Percentiles rank a stretch among this genome's conserved stretches.
Conservation (phyloP, 441 rosid species). For the Jatropha podagrica region DNA sequence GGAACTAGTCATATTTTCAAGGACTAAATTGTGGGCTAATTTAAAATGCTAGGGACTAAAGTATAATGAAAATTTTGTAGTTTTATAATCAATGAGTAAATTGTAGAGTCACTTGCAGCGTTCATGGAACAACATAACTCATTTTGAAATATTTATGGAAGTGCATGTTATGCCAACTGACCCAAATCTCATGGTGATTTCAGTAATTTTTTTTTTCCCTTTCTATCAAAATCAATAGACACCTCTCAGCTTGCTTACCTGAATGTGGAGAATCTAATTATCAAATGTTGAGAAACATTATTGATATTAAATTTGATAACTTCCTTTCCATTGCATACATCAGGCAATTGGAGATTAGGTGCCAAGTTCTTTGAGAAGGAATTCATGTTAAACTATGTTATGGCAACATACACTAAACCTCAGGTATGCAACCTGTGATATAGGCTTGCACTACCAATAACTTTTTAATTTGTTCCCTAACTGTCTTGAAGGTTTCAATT, state of each 20-base stretch:
- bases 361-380: constrained; percentile 51
- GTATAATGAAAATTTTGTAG: not conserved
- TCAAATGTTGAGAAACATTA: not conserved
- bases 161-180: not conserved
- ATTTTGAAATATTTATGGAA: too few species aligned
- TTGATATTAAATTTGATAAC: not conserved
- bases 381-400: constrained; percentile 57
- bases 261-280: not conserved
- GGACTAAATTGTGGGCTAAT: not conserved
- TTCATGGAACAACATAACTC: not conserved
- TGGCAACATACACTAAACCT: constrained; percentile 74
- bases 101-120: not conserved
- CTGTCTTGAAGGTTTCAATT: constrained; percentile 58
- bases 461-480: not conserved
- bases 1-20: not conserved
- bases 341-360: constrained; percentile 63
- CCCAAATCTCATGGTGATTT: not conserved
- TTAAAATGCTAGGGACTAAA: not conserved
- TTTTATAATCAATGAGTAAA: not conserved
- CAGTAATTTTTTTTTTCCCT: not conserved
- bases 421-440: constrained; percentile 44
- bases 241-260: not conserved
- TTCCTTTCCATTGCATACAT: constrained; percentile 18
- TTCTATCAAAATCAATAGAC: not conserved
- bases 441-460: not conserved